Evolutionary conservation across 805 yeast species (phyloP), one percentile per base, ranked within the genome.

Genomic region (Pichia gijzeniarum): DNA sequence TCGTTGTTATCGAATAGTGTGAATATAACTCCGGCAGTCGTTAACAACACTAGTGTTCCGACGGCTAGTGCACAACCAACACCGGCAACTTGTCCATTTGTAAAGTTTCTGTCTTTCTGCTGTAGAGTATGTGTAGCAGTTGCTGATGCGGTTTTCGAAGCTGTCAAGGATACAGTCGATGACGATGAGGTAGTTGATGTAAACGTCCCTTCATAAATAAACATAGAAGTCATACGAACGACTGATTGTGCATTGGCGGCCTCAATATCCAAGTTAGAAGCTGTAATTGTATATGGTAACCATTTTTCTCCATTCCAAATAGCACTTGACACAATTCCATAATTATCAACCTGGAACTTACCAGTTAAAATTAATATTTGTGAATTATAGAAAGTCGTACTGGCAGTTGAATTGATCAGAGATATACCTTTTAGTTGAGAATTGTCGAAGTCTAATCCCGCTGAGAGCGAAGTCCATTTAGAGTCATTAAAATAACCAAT

Each of bases 51-150:
- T 51, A 71, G 64, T 14, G 79, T 64, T 1, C 72, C 86, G 28
- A 85, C 53, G 0, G 91, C 79, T 44, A 81, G 67, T 0, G 89
- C 93, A 35, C 82, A 69, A 0, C 85, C 78, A 37, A 84, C 74
- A 25, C 85, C 72, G 3, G 82, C 88, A 25, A 84, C 80, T 54
- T 73, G 81, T 0, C 93, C 90, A 18, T 76, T 60, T 12, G 70
- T 62, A 62, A 73, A 65, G 45, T 58, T 51, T 12, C 41, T 28
- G 16, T 45, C 48, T 14, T 35, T 34, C 5, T 49, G 28, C 12
- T 21, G 18, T 5, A 5, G 4, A 13, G 4, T 19, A n/a, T 22
- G 9, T 3, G 12, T 8, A 28, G 35, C 6, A 7, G 28, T 3
- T 2, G 43, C 22, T 5, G 47, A 33, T 13, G 49, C 14, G n/a